These are phyloP conservation scores for Aulographum hederae DNA, from an alignment of 2,329 filamentous ascomycete genomes.

Conservation along the genomic window DNA sequence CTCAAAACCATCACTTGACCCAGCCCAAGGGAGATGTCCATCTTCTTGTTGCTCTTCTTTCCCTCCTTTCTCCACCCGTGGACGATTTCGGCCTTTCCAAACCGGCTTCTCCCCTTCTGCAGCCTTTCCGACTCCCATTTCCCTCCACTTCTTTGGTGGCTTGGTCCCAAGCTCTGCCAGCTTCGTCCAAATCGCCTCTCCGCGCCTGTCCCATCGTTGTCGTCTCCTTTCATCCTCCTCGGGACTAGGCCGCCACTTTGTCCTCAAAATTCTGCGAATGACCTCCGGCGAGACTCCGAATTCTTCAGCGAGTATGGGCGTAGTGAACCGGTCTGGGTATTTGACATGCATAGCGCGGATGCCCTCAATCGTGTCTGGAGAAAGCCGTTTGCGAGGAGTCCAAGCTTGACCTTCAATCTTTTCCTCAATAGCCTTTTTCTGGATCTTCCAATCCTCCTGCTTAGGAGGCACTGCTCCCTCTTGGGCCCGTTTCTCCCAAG, in stretches of 20 bases:
- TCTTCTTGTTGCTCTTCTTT: too few relatives aligned
- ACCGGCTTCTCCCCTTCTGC: conserved; percentile 11
- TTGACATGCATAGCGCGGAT: conserved; percentile 68
- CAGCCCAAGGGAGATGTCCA: too few relatives aligned
- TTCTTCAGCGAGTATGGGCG: conserved; percentile 49
- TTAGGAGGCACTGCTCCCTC: too few relatives aligned
- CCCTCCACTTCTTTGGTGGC: conserved; percentile 34
- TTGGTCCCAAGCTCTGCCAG: conserved; percentile 32
- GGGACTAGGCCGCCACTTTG: conserved; percentile 49
- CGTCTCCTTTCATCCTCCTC: conserved; percentile 24
- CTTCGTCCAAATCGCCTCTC: conserved; percentile 28
- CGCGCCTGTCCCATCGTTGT: conserved; percentile 27
- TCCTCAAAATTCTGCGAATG: conserved; percentile 69
- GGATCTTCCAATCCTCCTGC: conserved; percentile 46
- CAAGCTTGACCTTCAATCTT: conserved; percentile 68
- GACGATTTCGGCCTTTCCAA: too few relatives aligned
- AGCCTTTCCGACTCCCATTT: conserved; percentile 21
- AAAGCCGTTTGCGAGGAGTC: conserved; percentile 70
- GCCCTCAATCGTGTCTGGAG: conserved; percentile 79
- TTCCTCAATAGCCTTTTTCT: conserved; percentile 54
- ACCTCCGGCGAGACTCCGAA: conserved; percentile 81
- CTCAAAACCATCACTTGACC: too few relatives aligned
- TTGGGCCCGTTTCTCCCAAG: too few relatives aligned
- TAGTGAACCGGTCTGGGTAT: conserved; percentile 62
- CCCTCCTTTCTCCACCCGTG: too few relatives aligned